Base-by-base conservation (phyloP, 139 green algal species). In the Pseudopediastrum boryanum region DNA sequence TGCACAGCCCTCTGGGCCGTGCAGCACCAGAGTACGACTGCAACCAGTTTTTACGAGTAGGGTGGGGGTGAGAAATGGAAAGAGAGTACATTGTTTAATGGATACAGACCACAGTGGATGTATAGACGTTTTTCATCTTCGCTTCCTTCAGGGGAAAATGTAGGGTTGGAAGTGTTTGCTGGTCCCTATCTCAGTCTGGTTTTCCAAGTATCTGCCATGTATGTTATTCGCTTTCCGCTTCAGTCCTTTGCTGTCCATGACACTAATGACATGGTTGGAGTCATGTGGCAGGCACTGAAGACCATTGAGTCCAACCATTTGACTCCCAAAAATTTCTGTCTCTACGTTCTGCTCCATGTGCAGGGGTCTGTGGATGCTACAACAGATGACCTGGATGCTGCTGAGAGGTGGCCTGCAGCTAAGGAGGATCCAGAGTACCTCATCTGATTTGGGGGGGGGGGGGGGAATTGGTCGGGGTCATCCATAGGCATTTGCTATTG, bases 311-410 rank as follows among this genome's bases (percentile, higher is more conserved):
- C 39, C 9, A 68, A 52, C 70, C 19, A 58, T 31, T 23, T 65
- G 10, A 39, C 25, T 65, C 25, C 56, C n/a, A n/a, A n/a, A n/a
- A n/a, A n/a, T n/a, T n/a, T n/a, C n/a, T n/a, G n/a, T n/a, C n/a
- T n/a, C n/a, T n/a, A n/a, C n/a, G n/a, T n/a, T n/a, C n/a, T n/a
- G n/a, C n/a, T n/a, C n/a, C n/a, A n/a, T 58, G 56, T 19, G 27
- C 64, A 81, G 74, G 74, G 74, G 41, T 46, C 65, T 10, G 74
- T 81, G 7, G 74, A 81, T 8, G 74, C 74, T 9, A 81, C 74
- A 1, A 46, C 73, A 12, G 74, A 81, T 51, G 74, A 81, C 25
- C 48, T 25, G 21, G 74, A 64, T 12, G 74, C 74, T n/a, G 74
- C 74, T 6, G 31, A 54, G 62, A 71, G 65, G 62, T 81, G 74